These are phyloP conservation scores for Daldinia childiae DNA, from an alignment of 495 filamentous ascomycete species.

Conservation along the genomic window DNA sequence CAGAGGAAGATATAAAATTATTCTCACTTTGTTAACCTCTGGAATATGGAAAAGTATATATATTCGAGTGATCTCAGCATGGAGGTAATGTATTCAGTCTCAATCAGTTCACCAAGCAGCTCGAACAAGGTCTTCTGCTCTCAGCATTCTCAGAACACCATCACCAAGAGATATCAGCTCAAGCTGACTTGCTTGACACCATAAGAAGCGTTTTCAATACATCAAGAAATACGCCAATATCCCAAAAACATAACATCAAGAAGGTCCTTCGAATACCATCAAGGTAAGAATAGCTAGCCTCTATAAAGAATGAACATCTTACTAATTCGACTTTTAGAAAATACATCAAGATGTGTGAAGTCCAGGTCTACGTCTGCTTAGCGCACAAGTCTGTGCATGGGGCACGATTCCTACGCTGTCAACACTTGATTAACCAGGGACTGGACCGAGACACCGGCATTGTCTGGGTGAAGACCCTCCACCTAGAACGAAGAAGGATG, in stretches of 20 bases:
- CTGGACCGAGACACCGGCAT: neutral
- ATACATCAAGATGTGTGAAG: neutral
- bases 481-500: neutral
- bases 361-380: neutral
- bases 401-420: neutral
- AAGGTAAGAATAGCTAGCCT: neutral
- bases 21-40: neutral
- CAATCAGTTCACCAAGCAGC: neutral
- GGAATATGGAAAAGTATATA: neutral
- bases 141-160: neutral
- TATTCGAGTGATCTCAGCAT: neutral
- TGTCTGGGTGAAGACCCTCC: neutral
- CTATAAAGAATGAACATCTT: neutral
- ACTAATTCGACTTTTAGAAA: neutral
- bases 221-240: neutral
- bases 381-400: neutral
- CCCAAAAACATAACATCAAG: neutral
- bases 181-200: neutral
- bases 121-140: neutral
- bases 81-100: neutral
- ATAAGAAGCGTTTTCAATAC: neutral
- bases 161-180: neutral
- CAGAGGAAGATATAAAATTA: neutral
- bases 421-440: neutral
- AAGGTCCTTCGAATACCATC: neutral